Conservation (phyloP, 345 rosid genomes). For the Turnera subulata region DNA sequence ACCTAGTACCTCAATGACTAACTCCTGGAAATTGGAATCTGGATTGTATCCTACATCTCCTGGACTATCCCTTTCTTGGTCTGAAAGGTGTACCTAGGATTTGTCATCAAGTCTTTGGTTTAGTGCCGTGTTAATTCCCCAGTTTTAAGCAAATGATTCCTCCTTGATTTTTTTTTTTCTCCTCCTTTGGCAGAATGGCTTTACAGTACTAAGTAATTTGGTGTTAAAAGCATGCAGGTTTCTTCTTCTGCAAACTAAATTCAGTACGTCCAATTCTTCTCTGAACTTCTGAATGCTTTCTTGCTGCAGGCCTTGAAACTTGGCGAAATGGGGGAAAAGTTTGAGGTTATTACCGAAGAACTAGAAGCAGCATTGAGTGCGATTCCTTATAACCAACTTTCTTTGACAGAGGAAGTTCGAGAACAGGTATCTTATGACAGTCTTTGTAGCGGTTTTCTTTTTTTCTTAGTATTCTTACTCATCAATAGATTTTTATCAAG, state of each 20-base stretch:
- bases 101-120: neutral
- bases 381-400: constrained; percentile 54
- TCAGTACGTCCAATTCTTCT: neutral
- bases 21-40: too few relatives aligned
- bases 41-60: too few relatives aligned
- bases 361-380: constrained; percentile 68
- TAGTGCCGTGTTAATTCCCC: too few relatives aligned
- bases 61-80: too few relatives aligned
- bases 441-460: neutral
- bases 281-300: neutral
- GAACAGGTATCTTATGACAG: constrained; percentile 78
- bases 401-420: constrained; percentile 72
- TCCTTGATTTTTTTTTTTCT: too few relatives aligned
- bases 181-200: too few relatives aligned
- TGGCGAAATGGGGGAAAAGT: constrained; percentile 39
- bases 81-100: neutral
- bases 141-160: too few relatives aligned
- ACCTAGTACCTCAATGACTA: too few relatives aligned
- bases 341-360: constrained; percentile 50
- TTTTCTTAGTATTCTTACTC: neutral
- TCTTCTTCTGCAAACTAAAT: too few relatives aligned
- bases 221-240: too few relatives aligned
- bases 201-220: too few relatives aligned
- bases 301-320: constrained; percentile 51
- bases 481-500: neutral